Percentiles rank a stretch among this genome's conserved stretches.
These are phyloP conservation scores for Fragilaria radians DNA, from an alignment of 108 stramenopile species.

Conservation along the genomic window DNA sequence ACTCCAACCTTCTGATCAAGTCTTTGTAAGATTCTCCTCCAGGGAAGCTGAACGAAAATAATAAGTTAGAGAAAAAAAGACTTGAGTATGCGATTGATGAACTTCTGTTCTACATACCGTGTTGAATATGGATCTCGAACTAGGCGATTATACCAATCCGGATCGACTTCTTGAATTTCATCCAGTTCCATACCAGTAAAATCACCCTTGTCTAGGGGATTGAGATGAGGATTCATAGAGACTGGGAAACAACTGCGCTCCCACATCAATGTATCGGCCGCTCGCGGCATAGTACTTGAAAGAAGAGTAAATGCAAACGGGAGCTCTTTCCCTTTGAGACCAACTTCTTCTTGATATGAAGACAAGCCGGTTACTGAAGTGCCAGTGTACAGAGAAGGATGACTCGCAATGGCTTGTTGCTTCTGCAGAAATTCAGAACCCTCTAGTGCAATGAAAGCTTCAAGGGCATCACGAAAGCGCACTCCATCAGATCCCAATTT, in stretches of 20 bases:
- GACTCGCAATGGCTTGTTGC: conserved; percentile 23
- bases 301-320: conserved; percentile 64
- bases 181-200: conserved; percentile 78
- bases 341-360: neutral
- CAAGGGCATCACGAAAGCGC: conserved; percentile 66
- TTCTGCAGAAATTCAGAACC: conserved; percentile 51
- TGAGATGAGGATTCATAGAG: conserved; percentile 28
- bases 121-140: conserved; percentile 74
- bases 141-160: conserved; percentile 64
- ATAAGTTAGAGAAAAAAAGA: neutral
- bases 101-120: conserved; percentile 24
- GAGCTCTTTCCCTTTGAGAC: conserved; percentile 12
- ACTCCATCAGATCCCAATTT: conserved; percentile 52
- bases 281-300: conserved; percentile 80
- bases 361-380: conserved; percentile 60
- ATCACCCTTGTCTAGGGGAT: conserved; percentile 90
- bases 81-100: neutral
- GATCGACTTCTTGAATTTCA: conserved; percentile 54
- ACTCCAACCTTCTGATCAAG: conserved; percentile 70
- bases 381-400: conserved; percentile 36
- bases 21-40: conserved; percentile 89
- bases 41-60: conserved; percentile 51
- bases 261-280: conserved; percentile 70
- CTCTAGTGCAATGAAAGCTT: conserved; percentile 55
- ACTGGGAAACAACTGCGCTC: conserved; percentile 27